phyloP scores from a whole-genome alignment of 2,329 filamentous ascomycete genomes.

The Didymella pinodella region DNA sequence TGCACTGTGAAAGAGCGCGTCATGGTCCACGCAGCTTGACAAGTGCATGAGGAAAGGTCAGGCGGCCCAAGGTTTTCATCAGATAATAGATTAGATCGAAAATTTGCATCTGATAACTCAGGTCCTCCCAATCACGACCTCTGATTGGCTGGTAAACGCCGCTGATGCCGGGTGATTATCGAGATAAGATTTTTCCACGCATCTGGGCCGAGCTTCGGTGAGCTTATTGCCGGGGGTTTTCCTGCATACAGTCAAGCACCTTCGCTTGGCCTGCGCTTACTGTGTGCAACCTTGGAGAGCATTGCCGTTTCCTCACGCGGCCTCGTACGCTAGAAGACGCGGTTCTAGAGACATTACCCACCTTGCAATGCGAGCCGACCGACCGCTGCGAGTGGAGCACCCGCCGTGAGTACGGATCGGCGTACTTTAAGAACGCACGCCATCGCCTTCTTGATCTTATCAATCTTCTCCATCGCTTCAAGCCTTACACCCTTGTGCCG shows the following conservation, averaged over 20 bases:
- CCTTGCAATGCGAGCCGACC: slow-evolving; percentile 24
- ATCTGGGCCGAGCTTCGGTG: slow-evolving; percentile 32
- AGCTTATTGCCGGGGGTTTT: slow-evolving; percentile 31
- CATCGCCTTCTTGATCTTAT: slow-evolving; percentile 34
- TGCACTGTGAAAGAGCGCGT: neutral
- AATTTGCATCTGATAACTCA: slow-evolving; percentile 40
- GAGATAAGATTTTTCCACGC: slow-evolving; percentile 35
- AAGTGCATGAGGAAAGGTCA: slow-evolving; percentile 11
- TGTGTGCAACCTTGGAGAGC: slow-evolving; percentile 17
- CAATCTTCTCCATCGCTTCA: slow-evolving; percentile 30
- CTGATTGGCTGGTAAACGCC: slow-evolving; percentile 26
- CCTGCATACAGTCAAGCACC: slow-evolving; percentile 22
- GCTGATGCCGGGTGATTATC: slow-evolving; percentile 34
- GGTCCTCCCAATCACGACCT: neutral
- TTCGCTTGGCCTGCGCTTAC: slow-evolving; percentile 23
- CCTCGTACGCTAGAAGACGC: slow-evolving; percentile 23
- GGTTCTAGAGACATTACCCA: slow-evolving; percentile 21
- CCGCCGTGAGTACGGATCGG: slow-evolving; percentile 22
- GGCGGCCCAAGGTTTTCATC: slow-evolving; percentile 27
- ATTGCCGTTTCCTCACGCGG: slow-evolving; percentile 24
- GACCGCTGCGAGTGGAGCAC: slow-evolving; percentile 19
- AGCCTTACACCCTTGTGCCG: slow-evolving; percentile 12
- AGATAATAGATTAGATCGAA: slow-evolving; percentile 42
- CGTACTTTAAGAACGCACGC: slow-evolving; percentile 33
- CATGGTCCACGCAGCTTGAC: neutral